Percentiles rank a stretch among this genome's conserved stretches.
Conservation (phyloP, 2,329 filamentous ascomycete genomes). For the Nemania abortiva region DNA sequence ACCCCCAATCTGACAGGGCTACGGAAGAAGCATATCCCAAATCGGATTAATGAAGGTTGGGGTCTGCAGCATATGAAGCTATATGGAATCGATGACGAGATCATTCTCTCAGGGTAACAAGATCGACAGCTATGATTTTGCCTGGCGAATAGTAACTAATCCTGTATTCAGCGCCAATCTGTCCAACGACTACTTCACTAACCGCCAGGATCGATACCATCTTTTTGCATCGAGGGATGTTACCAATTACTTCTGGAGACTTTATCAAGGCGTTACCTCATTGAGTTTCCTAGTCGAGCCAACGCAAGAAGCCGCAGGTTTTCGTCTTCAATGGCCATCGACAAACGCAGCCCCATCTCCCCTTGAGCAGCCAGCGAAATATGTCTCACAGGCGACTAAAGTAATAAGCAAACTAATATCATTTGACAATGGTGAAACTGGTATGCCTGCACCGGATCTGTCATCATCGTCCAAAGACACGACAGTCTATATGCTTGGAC, state of each 20-base stretch:
- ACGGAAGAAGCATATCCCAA: constrained; percentile 85
- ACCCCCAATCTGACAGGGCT: constrained; percentile 93
- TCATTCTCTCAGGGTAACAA: constrained; percentile 87
- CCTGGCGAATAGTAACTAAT: constrained; percentile 38
- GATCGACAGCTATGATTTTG: not conserved
- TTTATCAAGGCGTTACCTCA: constrained; percentile 81
- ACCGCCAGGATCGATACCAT: constrained; percentile 94
- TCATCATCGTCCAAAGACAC: constrained; percentile 64
- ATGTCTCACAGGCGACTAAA: constrained; percentile 75
- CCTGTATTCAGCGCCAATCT: constrained; percentile 75
- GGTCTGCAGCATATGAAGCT: constrained; percentile 99
- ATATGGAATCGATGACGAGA: constrained; percentile 94
- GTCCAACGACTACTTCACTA: constrained; percentile 94
- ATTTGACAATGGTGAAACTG: constrained; percentile 55
- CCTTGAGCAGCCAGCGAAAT: constrained; percentile 74
- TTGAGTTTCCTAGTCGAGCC: constrained; percentile 86
- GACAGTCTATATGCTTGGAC: constrained; percentile 85
- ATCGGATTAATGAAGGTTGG: constrained; percentile 97
- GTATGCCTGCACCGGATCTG: constrained; percentile 41
- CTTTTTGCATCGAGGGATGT: constrained; percentile 84
- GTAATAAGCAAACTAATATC: constrained; percentile 76
- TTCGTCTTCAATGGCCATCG: constrained; percentile 77
- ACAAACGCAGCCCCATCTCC: constrained; percentile 82
- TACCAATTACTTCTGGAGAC: constrained; percentile 82
- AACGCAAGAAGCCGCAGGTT: constrained; percentile 65